phyloP scores from a whole-genome alignment of 371 early-diverging fungal genomes.

The Lichtheimia corymbifera region DNA sequence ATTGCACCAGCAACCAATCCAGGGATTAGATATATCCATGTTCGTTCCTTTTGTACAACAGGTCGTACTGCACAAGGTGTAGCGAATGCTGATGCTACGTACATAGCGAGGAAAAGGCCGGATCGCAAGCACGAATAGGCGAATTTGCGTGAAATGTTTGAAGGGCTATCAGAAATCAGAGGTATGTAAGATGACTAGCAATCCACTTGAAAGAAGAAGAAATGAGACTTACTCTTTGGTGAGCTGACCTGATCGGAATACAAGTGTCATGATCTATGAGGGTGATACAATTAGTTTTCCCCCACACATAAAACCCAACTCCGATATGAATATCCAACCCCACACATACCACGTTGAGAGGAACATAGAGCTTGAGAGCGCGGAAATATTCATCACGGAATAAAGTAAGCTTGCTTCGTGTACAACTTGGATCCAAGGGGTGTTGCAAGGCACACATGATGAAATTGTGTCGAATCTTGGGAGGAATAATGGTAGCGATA shows the following conservation, averaged over 20 bases:
- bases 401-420: conserved; percentile 35
- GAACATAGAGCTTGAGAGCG: conserved; percentile 68
- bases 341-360: conserved; percentile 66
- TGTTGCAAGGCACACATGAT: conserved; percentile 78
- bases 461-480: conserved; percentile 60
- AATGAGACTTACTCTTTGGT: conserved; percentile 47
- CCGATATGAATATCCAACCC: neutral
- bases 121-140: conserved; percentile 67
- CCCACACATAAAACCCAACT: conserved; percentile 6
- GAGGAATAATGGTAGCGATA: conserved; percentile 50
- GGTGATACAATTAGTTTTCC: neutral
- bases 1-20: conserved; percentile 72
- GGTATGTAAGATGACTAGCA: too few species aligned
- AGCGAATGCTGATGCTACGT: conserved; percentile 65
- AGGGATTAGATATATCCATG: conserved; percentile 56
- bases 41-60: conserved; percentile 55
- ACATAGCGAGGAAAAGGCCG: conserved; percentile 70
- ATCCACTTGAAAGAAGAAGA: neutral
- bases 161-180: conserved; percentile 26
- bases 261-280: conserved; percentile 55
- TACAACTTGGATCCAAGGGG: conserved; percentile 61
- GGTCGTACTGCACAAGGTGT: conserved; percentile 68
- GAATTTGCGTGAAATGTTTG: conserved; percentile 36
- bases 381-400: conserved; percentile 52
- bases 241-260: conserved; percentile 50